Evolutionary conservation across 441 rosid species (phyloP).

Genomic region (Geranium incanum): DNA sequence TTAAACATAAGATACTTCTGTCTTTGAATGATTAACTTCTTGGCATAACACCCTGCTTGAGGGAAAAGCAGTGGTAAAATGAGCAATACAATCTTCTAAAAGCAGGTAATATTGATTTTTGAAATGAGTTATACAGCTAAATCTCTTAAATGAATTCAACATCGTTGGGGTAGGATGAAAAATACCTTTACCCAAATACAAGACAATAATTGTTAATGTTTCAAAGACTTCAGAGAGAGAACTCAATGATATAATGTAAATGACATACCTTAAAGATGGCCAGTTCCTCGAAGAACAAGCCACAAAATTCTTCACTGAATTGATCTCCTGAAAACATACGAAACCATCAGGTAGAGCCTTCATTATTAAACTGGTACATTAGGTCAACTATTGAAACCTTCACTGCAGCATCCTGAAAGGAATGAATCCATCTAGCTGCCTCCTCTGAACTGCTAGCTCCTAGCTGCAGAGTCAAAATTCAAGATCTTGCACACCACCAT

Average conservation of each 20-base stretch:
- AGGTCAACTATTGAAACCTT: slow-evolving; percentile 40
- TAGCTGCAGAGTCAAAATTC: slow-evolving; percentile 35
- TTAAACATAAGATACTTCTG: no score
- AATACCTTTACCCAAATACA: not conserved
- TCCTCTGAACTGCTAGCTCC: slow-evolving; percentile 95
- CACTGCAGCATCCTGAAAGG: slow-evolving; percentile 57
- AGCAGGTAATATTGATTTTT: not conserved
- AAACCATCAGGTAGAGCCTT: slow-evolving; percentile 14
- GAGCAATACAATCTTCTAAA: not conserved
- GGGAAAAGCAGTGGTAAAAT: not conserved
- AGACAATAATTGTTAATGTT: not conserved
- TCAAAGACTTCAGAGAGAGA: no score
- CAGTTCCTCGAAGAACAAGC: slow-evolving; percentile 50
- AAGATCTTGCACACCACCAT: slow-evolving; percentile 3
- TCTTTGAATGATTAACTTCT: no score
- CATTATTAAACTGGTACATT: not conserved
- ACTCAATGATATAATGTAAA: not conserved
- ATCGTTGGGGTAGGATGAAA: no score
- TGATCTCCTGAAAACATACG: slow-evolving; percentile 42
- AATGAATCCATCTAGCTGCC: slow-evolving; percentile 80
- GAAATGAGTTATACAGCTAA: no score
- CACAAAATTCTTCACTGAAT: slow-evolving; percentile 44
- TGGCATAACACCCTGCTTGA: no score
- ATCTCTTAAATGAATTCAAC: no score
- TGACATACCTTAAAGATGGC: slow-evolving; percentile 45